These are phyloP conservation scores for Oxytropis ochrocephala DNA, from an alignment of 306 rosid species.

Conservation along the genomic window DNA sequence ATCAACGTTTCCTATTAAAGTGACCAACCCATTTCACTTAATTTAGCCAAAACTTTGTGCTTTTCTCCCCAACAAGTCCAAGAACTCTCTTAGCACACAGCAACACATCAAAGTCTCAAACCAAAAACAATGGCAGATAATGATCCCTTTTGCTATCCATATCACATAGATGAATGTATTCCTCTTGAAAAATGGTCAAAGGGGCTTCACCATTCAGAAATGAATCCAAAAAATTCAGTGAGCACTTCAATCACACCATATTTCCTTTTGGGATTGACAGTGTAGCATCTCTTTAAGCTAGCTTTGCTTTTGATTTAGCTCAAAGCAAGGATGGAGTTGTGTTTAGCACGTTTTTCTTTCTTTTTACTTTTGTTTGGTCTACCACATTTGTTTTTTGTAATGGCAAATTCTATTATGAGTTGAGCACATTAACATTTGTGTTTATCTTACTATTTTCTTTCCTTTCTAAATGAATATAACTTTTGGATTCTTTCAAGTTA, in stretches of 20 bases:
- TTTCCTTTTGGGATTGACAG: background rate
- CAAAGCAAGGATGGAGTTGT: background rate
- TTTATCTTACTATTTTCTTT: background rate
- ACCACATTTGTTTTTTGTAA: background rate
- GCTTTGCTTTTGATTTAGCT: too few species aligned
- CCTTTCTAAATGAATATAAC: background rate
- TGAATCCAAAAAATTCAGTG: constrained; percentile 42
- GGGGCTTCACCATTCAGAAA: constrained; percentile 36
- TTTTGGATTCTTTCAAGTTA: constrained; percentile 12
- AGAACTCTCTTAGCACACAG: constrained; percentile 4
- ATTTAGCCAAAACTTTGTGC: constrained; percentile 16
- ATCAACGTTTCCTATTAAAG: constrained; percentile 29
- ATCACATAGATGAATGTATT: constrained; percentile 47
- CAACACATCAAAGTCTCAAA: background rate
- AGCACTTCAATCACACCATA: constrained; percentile 19
- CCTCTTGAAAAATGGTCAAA: constrained; percentile 33
- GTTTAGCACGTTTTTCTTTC: background rate
- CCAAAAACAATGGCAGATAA: constrained; percentile 34
- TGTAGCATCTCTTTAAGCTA: background rate
- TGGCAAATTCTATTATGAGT: background rate
- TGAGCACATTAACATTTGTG: background rate
- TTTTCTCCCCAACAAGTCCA: background rate
- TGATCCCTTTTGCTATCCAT: constrained; percentile 59
- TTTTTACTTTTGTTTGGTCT: background rate
- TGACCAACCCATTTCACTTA: constrained; percentile 34